These are phyloP conservation scores for Candida khao-thaluensis DNA, from an alignment of 805 yeast genomes.

Conservation along the genomic window DNA sequence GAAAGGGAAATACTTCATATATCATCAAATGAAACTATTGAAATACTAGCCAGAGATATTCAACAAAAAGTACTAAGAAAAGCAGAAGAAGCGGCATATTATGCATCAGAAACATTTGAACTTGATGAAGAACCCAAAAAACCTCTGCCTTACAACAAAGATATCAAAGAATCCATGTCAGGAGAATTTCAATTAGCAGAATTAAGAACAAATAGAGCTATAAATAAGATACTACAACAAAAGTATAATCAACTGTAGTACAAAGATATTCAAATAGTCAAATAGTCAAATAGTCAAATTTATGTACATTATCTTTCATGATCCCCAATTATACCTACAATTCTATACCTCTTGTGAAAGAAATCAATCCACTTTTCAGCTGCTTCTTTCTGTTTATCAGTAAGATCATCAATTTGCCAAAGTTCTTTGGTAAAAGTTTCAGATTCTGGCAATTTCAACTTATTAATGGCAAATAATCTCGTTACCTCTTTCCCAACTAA, in stretches of 20 bases:
- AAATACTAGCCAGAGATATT: conserved; percentile 23
- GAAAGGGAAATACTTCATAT: conserved; percentile 4
- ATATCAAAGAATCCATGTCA: conserved; percentile 30
- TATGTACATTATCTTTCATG: conserved; percentile 16
- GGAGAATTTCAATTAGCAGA: conserved; percentile 26
- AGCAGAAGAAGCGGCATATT: conserved; percentile 16
- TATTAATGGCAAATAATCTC: conserved; percentile 70
- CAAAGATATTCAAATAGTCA: neutral
- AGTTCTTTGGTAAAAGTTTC: conserved; percentile 4
- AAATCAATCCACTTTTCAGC: conserved; percentile 78
- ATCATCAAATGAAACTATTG: conserved; percentile 26
- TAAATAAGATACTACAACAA: conserved; percentile 27
- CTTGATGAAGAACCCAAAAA: neutral
- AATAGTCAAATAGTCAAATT: no score
- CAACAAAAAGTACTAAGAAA: conserved; percentile 21
- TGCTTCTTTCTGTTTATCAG: conserved; percentile 57
- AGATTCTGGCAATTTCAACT: conserved; percentile 18
- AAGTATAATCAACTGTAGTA: conserved; percentile 12
- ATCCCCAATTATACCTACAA: conserved; percentile 39
- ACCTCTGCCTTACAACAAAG: conserved; percentile 21
- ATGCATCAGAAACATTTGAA: conserved; percentile 3
- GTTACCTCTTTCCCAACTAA: conserved; percentile 78
- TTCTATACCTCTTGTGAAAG: conserved; percentile 43
- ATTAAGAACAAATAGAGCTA: conserved; percentile 25
- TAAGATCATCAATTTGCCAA: conserved; percentile 53